These are phyloP conservation scores for Backusella morwellensis DNA, from an alignment of 192 early-diverging fungal species.

Conservation along the genomic window DNA sequence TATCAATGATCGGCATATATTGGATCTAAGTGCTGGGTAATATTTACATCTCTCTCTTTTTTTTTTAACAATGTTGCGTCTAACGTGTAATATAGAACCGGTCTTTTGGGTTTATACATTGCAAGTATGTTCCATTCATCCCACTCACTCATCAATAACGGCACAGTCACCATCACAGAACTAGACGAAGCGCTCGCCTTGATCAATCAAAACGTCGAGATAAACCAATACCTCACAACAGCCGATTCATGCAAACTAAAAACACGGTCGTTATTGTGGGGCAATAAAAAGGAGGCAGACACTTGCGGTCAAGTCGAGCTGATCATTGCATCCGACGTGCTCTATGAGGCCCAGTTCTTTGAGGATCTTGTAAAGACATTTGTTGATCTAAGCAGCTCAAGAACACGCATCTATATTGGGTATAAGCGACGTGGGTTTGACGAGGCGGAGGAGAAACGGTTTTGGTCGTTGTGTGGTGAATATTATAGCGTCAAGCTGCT, in stretches of 20 bases:
- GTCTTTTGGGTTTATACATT: conserved; percentile 41
- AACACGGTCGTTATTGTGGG: conserved; percentile 27
- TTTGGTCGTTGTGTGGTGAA: conserved; percentile 27
- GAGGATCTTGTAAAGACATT: conserved; percentile 36
- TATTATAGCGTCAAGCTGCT: conserved; percentile 27
- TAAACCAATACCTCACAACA: conserved; percentile 22
- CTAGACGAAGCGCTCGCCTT: conserved; percentile 40
- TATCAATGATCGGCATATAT: conserved; percentile 33
- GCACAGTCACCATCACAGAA: conserved; percentile 39
- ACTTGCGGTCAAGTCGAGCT: conserved; percentile 26
- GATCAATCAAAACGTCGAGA: conserved; percentile 36
- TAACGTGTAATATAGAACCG: conserved; percentile 25
- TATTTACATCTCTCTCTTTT: not conserved
- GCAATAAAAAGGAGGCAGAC: not conserved
- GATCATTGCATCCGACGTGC: conserved; percentile 50
- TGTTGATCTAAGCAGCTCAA: conserved; percentile 28
- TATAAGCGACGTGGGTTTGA: conserved; percentile 42
- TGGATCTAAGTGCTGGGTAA: conserved; percentile 53
- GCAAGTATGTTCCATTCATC: conserved; percentile 24
- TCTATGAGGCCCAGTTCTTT: conserved; percentile 41
- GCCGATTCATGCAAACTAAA: not conserved
- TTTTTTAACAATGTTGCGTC: not conserved
- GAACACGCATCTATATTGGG: conserved; percentile 42
- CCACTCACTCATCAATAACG: not conserved
- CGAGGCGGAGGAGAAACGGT: conserved; percentile 23